Conservation (phyloP, 306 rosid genomes). For the Ochetophila trinervis region DNA sequence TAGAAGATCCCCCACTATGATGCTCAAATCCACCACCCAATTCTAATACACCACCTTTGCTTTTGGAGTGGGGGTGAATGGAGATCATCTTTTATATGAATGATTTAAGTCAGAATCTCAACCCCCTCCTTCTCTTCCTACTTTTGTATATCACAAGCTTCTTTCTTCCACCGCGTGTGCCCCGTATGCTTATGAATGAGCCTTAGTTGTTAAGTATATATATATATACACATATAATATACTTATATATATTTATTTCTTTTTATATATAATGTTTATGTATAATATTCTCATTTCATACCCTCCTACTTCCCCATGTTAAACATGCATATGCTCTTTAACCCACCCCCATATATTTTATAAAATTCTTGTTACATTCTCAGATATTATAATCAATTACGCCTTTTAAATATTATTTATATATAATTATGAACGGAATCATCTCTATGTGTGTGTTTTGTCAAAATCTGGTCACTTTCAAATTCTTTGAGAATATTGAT, state of each 20-base stretch:
- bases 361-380: no score
- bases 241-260: not conserved
- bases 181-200: conserved; percentile 28
- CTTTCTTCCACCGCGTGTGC: conserved; percentile 45
- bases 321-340: no score
- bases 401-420: no score
- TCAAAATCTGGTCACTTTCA: no score
- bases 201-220: conserved; percentile 50
- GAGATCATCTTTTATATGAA: conserved; percentile 44
- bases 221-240: not conserved
- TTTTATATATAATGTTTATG: not conserved
- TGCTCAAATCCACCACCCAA: conserved; percentile 38
- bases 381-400: no score
- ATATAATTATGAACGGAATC: no score
- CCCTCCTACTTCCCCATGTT: not conserved
- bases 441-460: no score
- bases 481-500: no score
- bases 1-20: conserved; percentile 47
- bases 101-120: conserved; percentile 48
- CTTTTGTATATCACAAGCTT: conserved; percentile 69
- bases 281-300: conserved; percentile 5
- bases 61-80: conserved; percentile 44
- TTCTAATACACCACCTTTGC: conserved; percentile 27
- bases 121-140: conserved; percentile 1
- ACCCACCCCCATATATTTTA: no score